Evolutionary conservation across 2,329 filamentous ascomycete genomes (phyloP).

Genomic region (Alternaria brassicae): DNA sequence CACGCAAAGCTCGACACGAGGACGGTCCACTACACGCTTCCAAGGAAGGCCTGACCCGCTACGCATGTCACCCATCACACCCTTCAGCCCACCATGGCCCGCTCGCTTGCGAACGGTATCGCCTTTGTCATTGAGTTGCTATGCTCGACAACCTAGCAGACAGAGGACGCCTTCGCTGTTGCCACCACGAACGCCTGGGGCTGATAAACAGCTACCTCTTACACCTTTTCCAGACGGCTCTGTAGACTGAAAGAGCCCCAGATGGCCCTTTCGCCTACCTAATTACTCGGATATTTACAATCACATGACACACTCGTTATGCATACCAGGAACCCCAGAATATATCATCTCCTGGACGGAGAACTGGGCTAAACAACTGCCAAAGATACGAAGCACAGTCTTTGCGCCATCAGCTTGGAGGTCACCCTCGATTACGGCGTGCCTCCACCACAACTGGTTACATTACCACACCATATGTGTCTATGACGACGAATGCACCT

Average conservation of each 20-base stretch:
- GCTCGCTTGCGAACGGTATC: slow-evolving; percentile 20
- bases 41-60: slow-evolving; percentile 25
- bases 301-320: background rate
- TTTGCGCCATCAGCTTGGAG: too few species aligned
- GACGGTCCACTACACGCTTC: slow-evolving; percentile 5
- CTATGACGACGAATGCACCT: background rate
- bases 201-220: slow-evolving; percentile 40
- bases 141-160: slow-evolving; percentile 20
- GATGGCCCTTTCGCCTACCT: background rate
- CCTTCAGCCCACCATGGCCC: slow-evolving; percentile 20
- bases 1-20: slow-evolving; percentile 4
- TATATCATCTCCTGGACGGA: background rate
- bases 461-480: background rate
- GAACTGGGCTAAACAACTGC: background rate
- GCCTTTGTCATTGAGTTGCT: slow-evolving; percentile 13
- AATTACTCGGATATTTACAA: background rate
- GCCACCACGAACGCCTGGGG: slow-evolving; percentile 15
- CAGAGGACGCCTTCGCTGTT: slow-evolving; percentile 5
- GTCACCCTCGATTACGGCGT: background rate
- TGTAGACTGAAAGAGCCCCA: background rate
- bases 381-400: background rate
- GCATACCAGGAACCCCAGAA: background rate
- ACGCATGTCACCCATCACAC: slow-evolving; percentile 30
- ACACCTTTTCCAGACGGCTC: slow-evolving; percentile 40
- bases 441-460: background rate